phyloP scores from a whole-genome alignment of 163 green algal genomes.

The Scenedesmus sp. region DNA sequence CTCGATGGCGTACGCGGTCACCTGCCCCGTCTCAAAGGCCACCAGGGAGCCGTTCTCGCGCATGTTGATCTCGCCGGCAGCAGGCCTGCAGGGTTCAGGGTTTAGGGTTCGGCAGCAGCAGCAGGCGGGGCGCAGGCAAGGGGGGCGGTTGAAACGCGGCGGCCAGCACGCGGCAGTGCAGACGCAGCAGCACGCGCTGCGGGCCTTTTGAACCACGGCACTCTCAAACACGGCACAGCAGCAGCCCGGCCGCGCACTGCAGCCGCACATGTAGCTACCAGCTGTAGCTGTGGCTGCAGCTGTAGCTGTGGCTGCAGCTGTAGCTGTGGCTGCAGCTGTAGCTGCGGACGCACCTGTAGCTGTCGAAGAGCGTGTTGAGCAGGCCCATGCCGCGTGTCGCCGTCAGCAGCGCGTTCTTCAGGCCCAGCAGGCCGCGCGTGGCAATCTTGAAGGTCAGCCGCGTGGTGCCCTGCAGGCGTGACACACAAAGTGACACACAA shows the following conservation, averaged over 20 bases:
- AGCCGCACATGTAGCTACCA: no score
- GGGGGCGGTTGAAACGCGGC: no score
- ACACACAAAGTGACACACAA: neutral
- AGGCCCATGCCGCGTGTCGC: constrained; percentile 96
- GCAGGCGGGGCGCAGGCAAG: no score
- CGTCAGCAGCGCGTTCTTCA: constrained; percentile 97
- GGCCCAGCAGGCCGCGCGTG: constrained; percentile 91
- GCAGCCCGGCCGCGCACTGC: no score
- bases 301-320: no score
- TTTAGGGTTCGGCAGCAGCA: no score
- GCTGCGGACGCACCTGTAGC: constrained; percentile 68
- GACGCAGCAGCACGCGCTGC: no score
- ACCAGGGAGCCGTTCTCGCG: constrained; percentile 94
- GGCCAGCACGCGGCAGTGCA: no score
- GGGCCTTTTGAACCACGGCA: no score
- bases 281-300: no score
- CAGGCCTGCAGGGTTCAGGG: neutral
- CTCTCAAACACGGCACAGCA: no score
- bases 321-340: no score
- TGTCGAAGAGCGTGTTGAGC: constrained; percentile 96
- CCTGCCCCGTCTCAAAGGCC: constrained; percentile 89
- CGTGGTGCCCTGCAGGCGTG: constrained; percentile 59
- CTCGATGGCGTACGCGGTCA: constrained; percentile 84
- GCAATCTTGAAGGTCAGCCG: constrained; percentile 88
- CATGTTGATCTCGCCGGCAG: constrained; percentile 87